These are phyloP conservation scores for Carallia pectinifolia DNA, from an alignment of 345 rosid species.

Conservation along the genomic window DNA sequence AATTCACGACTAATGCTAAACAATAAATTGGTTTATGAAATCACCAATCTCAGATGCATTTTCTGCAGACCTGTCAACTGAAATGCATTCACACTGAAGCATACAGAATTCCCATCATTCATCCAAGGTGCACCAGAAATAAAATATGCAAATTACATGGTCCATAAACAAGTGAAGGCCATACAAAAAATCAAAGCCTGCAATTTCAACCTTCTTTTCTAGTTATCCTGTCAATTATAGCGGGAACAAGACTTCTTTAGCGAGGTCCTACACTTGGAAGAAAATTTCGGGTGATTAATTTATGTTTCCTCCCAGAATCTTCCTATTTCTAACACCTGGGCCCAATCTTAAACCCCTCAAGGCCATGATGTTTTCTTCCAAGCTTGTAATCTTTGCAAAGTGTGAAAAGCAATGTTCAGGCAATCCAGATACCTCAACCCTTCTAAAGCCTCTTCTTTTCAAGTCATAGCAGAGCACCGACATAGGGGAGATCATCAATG, in stretches of 20 bases:
- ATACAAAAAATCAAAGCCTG: neutral
- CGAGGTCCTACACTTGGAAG: neutral
- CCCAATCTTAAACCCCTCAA: neutral
- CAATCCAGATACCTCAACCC: neutral
- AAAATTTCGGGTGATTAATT: neutral
- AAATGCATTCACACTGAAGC: neutral
- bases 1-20: no score
- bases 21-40: no score
- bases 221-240: slow-evolving; percentile 61
- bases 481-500: neutral
- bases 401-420: neutral
- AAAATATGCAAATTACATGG: neutral
- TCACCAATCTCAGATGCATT: neutral
- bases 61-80: slow-evolving; percentile 13
- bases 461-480: neutral
- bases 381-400: neutral
- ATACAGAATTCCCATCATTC: no score
- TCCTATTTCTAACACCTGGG: neutral
- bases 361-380: neutral
- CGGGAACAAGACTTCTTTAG: slow-evolving; percentile 7
- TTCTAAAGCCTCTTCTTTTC: neutral
- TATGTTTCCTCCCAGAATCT: neutral
- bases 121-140: neutral
- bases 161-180: neutral
- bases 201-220: slow-evolving; percentile 77